Conservation (phyloP, 495 filamentous ascomycete species). For the Penicillium pancosmium region DNA sequence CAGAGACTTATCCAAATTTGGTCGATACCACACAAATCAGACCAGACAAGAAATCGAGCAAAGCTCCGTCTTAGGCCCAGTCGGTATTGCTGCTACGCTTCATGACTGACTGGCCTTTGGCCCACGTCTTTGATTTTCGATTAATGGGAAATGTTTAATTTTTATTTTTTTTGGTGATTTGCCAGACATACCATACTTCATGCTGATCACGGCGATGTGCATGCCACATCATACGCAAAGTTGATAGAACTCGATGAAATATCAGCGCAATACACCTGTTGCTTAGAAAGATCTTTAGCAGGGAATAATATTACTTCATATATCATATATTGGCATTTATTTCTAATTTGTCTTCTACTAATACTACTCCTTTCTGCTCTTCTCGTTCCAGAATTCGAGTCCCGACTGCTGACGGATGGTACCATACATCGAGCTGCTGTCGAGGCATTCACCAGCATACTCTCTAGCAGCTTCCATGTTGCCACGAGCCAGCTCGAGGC, state of each 20-base stretch:
- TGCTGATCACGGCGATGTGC: neutral
- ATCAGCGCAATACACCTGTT: neutral
- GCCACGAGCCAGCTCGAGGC: constrained; percentile 36
- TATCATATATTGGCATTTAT: constrained; percentile 7
- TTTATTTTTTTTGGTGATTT: neutral
- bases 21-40: constrained; percentile 56
- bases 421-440: constrained; percentile 51
- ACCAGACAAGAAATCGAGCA: constrained; percentile 17
- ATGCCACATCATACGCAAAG: neutral
- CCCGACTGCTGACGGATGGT: constrained; percentile 45
- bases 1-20: constrained; percentile 61
- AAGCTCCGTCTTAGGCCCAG: neutral
- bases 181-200: neutral
- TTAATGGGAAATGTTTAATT: neutral
- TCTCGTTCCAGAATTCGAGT: constrained; percentile 50
- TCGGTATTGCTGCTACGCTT: constrained; percentile 7
- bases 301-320: constrained; percentile 9
- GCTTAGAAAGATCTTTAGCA: neutral
- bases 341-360: neutral
- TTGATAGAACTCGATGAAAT: neutral
- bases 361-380: constrained; percentile 38
- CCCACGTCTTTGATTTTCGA: neutral
- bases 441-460: constrained; percentile 46
- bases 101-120: neutral
- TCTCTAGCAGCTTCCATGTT: constrained; percentile 48